Evolutionary conservation across 108 stramenopile genomes (phyloP).

Genomic region (Nitzschia sp.): DNA sequence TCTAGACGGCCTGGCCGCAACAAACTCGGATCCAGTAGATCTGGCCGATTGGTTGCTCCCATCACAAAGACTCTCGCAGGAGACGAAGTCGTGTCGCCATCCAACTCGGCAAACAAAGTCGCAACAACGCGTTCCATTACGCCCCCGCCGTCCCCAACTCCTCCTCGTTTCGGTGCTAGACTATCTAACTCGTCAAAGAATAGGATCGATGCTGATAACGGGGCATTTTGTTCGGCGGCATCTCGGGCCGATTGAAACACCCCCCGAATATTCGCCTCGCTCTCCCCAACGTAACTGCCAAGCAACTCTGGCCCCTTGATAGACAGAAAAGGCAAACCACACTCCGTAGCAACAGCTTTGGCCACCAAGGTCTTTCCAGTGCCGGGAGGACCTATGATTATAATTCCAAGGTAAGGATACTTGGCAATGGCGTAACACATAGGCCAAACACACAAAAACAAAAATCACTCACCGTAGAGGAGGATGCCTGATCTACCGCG

Average conservation of each 20-base stretch:
- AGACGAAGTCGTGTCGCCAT: conserved; percentile 40
- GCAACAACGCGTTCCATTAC: conserved; percentile 97
- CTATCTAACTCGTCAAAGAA: conserved; percentile 99
- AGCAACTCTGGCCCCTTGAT: conserved; percentile 95
- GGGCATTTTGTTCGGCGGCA: conserved; percentile 47
- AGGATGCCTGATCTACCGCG: conserved; percentile 88
- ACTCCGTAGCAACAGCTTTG: conserved; percentile 98
- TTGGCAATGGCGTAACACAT: too few relatives aligned
- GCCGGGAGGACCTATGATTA: conserved; percentile 55
- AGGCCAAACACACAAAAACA: background rate
- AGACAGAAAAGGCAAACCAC: conserved; percentile 92
- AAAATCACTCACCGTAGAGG: conserved; percentile 61
- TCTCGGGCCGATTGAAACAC: conserved; percentile 78
- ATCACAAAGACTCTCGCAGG: conserved; percentile 84
- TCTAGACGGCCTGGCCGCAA: conserved; percentile 98
- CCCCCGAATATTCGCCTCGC: conserved; percentile 93
- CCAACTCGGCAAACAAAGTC: conserved; percentile 89
- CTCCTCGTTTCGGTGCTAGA: conserved; percentile 91
- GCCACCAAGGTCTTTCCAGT: conserved; percentile 99
- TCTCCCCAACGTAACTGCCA: conserved; percentile 97
- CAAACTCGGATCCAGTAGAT: conserved; percentile 93
- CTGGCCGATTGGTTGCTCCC: conserved; percentile 98
- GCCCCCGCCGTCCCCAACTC: conserved; percentile 83
- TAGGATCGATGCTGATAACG: conserved; percentile 60
- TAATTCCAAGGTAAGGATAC: too few relatives aligned